These are phyloP conservation scores for Baorangia bicolor DNA, from an alignment of 768 basidiomycete species.

Conservation along the genomic window DNA sequence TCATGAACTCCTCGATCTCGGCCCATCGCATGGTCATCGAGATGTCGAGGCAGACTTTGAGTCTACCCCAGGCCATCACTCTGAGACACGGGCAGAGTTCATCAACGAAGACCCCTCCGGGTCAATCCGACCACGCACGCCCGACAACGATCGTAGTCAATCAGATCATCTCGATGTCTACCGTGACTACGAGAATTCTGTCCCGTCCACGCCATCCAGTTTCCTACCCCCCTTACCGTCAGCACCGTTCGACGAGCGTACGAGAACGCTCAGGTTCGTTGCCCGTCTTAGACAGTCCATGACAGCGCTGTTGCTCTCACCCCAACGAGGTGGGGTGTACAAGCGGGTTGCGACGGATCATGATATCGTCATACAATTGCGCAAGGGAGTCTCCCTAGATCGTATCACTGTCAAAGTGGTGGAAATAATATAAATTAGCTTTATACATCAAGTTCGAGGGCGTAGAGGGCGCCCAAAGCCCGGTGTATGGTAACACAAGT, in stretches of 20 bases:
- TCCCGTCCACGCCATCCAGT: neutral
- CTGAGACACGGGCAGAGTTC: neutral
- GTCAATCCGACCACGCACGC: neutral
- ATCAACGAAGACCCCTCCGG: neutral
- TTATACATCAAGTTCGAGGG: neutral
- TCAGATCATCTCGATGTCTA: neutral
- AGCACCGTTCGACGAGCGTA: neutral
- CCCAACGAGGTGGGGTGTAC: conserved; percentile 1
- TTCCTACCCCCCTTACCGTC: neutral
- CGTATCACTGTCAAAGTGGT: neutral
- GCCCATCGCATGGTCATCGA: neutral
- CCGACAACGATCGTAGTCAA: neutral
- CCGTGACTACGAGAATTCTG: neutral
- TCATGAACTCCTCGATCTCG: conserved; percentile 1
- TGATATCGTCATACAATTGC: neutral
- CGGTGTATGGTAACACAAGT: neutral
- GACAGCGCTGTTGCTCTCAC: conserved; percentile 3
- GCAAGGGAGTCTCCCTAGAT: neutral
- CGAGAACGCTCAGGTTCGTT: neutral
- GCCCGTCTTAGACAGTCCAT: conserved; percentile 1
- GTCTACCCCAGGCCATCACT: neutral
- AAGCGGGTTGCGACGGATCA: conserved; percentile 19
- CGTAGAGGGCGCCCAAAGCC: neutral
- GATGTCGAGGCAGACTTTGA: neutral
- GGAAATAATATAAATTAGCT: neutral